phyloP scores from a whole-genome alignment of 2,329 filamentous ascomycete species.

The Chaetomiaceae sp. region DNA sequence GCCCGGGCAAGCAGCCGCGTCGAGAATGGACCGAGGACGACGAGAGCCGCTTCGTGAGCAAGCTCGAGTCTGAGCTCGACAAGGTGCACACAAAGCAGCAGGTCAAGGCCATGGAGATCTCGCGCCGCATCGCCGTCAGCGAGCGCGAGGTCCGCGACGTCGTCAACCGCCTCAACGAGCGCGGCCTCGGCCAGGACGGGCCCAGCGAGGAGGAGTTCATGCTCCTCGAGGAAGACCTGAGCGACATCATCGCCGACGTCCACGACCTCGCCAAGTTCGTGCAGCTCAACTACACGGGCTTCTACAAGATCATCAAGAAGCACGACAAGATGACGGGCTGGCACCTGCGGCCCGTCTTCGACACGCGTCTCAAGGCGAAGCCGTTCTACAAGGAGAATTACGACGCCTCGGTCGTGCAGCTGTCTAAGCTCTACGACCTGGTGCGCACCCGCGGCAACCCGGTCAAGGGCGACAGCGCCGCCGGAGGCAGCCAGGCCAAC shows the following conservation, averaged over 20 bases:
- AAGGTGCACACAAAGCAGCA: slow-evolving; percentile 98
- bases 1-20: slow-evolving; percentile 41
- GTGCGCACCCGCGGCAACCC: slow-evolving; percentile 91
- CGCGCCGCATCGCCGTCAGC: slow-evolving; percentile 77
- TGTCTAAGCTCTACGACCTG: slow-evolving; percentile 91
- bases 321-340: slow-evolving; percentile 96
- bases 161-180: slow-evolving; percentile 64
- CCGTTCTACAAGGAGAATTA: slow-evolving; percentile 99
- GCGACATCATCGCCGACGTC: slow-evolving; percentile 96
- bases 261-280: slow-evolving; percentile 98
- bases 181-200: slow-evolving; percentile 48
- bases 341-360: slow-evolving; percentile 94
- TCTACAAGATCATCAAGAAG: slow-evolving; percentile 99
- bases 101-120: slow-evolving; percentile 94
- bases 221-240: slow-evolving; percentile 87
- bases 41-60: slow-evolving; percentile 78
- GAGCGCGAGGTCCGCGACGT: slow-evolving; percentile 89
- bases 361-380: slow-evolving; percentile 86
- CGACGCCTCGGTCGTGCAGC: slow-evolving; percentile 87
- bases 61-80: slow-evolving; percentile 87
- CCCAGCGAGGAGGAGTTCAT: slow-evolving; percentile 90
- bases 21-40: slow-evolving; percentile 84
- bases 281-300: slow-evolving; percentile 96
- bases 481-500: slow-evolving; percentile 86
- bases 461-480: slow-evolving; percentile 82